A percentile compares a stretch with the other conserved stretches of the same genome.
Evolutionary conservation across 1,139 yeast species (phyloP).

Genomic region (Hanseniaspora uvarum): DNA sequence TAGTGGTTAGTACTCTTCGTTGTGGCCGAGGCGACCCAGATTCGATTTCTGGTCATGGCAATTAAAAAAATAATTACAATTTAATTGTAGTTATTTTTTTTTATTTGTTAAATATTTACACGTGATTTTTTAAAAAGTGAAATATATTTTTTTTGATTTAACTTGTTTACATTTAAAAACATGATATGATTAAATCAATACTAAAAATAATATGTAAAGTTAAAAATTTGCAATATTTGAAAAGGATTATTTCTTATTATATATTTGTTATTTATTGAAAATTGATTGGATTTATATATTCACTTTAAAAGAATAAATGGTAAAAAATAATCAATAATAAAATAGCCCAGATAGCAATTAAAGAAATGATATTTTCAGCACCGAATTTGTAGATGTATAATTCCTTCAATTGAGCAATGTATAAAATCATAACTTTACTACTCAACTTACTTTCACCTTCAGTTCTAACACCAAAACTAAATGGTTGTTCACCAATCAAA

Average conservation of each 20-base stretch:
- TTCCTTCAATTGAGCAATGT: conserved; percentile 37
- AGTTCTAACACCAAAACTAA: conserved; percentile 42
- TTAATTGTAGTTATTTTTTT: neutral
- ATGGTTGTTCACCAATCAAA: conserved; percentile 38
- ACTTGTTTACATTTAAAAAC: neutral
- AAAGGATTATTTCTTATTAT: too few relatives aligned
- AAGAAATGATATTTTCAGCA: conserved; percentile 29
- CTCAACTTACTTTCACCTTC: conserved; percentile 41
- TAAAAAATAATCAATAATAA: conserved; percentile 28
- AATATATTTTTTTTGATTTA: neutral
- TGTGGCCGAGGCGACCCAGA: conserved; percentile 19
- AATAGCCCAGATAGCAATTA: conserved; percentile 27
- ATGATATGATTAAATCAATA: too few relatives aligned
- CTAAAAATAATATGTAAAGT: too few relatives aligned
- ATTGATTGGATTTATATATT: neutral
- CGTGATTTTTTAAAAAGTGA: neutral
- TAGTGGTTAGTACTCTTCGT: conserved; percentile 18
- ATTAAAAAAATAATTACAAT: neutral
- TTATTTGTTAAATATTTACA: neutral
- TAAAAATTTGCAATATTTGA: too few relatives aligned
- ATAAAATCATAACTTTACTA: conserved; percentile 39
- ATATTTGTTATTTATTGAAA: neutral
- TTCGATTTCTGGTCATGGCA: conserved; percentile 19
- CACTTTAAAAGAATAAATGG: conserved; percentile 22
- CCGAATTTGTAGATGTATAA: conserved; percentile 38